Percentiles rank a stretch among this genome's conserved stretches.
phyloP scores from a whole-genome alignment of 2,329 filamentous ascomycete species.

The Sclerotinia glacialis region DNA sequence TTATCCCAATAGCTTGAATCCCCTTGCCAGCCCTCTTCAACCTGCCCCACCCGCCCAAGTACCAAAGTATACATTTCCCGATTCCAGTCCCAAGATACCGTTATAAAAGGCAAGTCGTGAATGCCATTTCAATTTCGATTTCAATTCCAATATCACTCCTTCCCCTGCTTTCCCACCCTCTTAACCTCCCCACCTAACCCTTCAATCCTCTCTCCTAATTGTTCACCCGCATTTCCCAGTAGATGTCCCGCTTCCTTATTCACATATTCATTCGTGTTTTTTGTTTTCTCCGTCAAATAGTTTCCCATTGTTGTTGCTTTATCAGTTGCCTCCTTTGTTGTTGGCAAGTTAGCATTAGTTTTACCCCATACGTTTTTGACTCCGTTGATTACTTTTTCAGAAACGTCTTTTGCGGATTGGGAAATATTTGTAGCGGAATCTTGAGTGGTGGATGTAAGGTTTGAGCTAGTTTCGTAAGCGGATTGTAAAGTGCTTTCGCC shows the following conservation, averaged over 20 bases:
- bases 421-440: background rate
- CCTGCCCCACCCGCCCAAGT: too few species aligned
- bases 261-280: slow-evolving; percentile 25
- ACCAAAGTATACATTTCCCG: background rate
- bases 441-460: background rate
- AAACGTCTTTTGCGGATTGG: background rate
- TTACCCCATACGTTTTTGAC: background rate
- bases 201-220: slow-evolving; percentile 32
- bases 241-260: slow-evolving; percentile 35
- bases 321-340: background rate
- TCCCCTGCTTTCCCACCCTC: slow-evolving; percentile 10
- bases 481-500: background rate
- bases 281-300: slow-evolving; percentile 26
- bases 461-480: background rate
- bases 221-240: slow-evolving; percentile 36
- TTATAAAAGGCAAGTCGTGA: too few species aligned
- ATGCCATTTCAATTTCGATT: too few species aligned
- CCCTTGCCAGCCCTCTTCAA: too few species aligned
- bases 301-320: slow-evolving; percentile 20
- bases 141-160: too few species aligned
- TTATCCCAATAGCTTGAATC: background rate
- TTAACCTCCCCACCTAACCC: slow-evolving; percentile 29
- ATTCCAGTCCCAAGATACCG: background rate
- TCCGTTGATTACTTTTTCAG: background rate
- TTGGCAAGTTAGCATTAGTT: background rate